A percentile compares a stretch with the other conserved stretches of the same genome.
Evolutionary conservation across 169 alveolate species (phyloP).

Genomic region (Plasmodium falciparum): DNA sequence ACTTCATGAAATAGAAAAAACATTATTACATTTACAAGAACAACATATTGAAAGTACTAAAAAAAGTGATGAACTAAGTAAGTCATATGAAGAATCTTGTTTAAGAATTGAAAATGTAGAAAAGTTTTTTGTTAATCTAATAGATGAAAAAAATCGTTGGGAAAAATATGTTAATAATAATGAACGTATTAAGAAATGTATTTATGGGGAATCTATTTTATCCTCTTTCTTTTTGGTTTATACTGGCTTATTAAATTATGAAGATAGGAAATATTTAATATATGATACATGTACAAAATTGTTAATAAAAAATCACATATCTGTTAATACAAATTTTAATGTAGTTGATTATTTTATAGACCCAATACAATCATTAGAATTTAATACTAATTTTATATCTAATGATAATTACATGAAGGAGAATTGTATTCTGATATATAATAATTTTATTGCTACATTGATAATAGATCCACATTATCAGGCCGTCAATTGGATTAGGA

Average conservation of each 20-base stretch:
- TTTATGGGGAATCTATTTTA: slow-evolving; percentile 72
- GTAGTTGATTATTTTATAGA: slow-evolving; percentile 76
- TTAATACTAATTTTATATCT: slow-evolving; percentile 43
- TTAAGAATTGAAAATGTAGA: slow-evolving; percentile 73
- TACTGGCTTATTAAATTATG: slow-evolving; percentile 76
- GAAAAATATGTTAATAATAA: slow-evolving; percentile 75
- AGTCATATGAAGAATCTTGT: slow-evolving; percentile 74
- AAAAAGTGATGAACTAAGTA: slow-evolving; percentile 82
- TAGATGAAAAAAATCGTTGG: slow-evolving; percentile 75
- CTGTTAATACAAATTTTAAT: slow-evolving; percentile 59
- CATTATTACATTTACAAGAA: slow-evolving; percentile 72
- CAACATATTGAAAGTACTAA: slow-evolving; percentile 81
- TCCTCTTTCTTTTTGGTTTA: slow-evolving; percentile 71
- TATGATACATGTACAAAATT: slow-evolving; percentile 50
- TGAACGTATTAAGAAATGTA: slow-evolving; percentile 68
- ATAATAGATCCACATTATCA: slow-evolving; percentile 73
- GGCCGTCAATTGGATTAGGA: slow-evolving; percentile 60
- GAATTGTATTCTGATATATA: slow-evolving; percentile 65
- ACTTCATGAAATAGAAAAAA: slow-evolving; percentile 79
- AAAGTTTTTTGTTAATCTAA: slow-evolving; percentile 57
- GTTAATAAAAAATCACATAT: slow-evolving; percentile 40
- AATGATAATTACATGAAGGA: slow-evolving; percentile 73
- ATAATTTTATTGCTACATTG: slow-evolving; percentile 57
- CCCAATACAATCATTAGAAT: slow-evolving; percentile 69
- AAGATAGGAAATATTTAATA: slow-evolving; percentile 64